These are phyloP conservation scores for Drechmeria coniospora DNA, from an alignment of 2,329 filamentous ascomycete species.

Conservation along the genomic window DNA sequence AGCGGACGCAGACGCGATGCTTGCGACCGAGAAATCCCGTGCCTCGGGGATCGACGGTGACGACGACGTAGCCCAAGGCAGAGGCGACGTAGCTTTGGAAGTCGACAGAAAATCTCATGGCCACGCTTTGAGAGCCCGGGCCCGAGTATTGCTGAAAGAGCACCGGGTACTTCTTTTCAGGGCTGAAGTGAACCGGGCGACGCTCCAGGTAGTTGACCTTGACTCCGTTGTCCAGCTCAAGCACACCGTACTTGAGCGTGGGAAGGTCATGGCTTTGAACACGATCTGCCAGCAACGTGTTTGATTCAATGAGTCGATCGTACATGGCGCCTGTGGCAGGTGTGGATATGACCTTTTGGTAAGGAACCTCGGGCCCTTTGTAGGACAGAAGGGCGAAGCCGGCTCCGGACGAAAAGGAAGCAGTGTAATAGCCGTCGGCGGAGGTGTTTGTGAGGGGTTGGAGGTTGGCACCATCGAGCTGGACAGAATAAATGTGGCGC, in stretches of 20 bases:
- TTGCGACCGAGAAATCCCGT: constrained; percentile 82
- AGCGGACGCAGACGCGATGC: constrained; percentile 67
- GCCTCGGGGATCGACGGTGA: constrained; percentile 86
- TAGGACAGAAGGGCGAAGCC: constrained; percentile 78
- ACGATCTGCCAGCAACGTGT: constrained; percentile 50
- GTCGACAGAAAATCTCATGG: constrained; percentile 66
- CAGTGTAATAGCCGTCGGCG: constrained; percentile 61
- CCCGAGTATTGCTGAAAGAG: constrained; percentile 92
- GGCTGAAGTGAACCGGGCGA: constrained; percentile 75
- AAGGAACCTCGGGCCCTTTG: constrained; percentile 70
- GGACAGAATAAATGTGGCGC: constrained; percentile 82
- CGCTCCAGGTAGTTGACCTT: constrained; percentile 63
- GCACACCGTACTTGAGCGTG: constrained; percentile 63
- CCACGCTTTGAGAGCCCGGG: constrained; percentile 79
- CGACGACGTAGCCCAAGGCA: constrained; percentile 76
- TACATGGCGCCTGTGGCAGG: constrained; percentile 51
- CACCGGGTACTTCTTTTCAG: constrained; percentile 76
- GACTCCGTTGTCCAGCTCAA: constrained; percentile 66
- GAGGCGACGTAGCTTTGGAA: constrained; percentile 85
- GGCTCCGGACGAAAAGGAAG: constrained; percentile 70
- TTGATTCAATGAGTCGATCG: constrained; percentile 63
- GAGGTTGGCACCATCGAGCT: constrained; percentile 62
- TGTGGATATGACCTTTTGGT: constrained; percentile 80
- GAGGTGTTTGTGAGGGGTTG: constrained; percentile 58
- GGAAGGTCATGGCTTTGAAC: constrained; percentile 70